Evolutionary conservation across 306 rosid genomes (phyloP).

Genomic region (Malus domestica): DNA sequence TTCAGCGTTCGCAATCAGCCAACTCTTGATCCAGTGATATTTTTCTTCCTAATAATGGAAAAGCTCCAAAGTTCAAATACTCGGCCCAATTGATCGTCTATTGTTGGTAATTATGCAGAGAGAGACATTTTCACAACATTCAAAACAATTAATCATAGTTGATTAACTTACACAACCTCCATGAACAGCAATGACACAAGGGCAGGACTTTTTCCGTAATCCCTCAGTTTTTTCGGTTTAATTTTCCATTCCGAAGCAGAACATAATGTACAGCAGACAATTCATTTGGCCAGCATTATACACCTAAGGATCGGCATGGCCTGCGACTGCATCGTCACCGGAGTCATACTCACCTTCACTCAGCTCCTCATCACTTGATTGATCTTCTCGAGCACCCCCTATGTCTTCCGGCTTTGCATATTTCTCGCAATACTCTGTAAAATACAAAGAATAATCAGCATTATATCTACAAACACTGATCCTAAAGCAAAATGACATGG

Average conservation of each 20-base stretch:
- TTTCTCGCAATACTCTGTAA: slow-evolving; percentile 66
- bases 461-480: background rate
- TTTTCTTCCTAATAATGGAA: background rate
- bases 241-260: slow-evolving; percentile 28
- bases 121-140: background rate
- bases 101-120: background rate
- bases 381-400: slow-evolving; percentile 48
- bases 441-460: background rate
- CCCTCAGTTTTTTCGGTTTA: slow-evolving; percentile 18
- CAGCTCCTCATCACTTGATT: slow-evolving; percentile 65
- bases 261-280: slow-evolving; percentile 29
- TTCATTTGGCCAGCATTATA: slow-evolving; percentile 4
- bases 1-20: background rate
- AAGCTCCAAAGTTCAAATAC: background rate
- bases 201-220: slow-evolving; percentile 24
- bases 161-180: slow-evolving; percentile 37
- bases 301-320: slow-evolving; percentile 61
- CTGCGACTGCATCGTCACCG: slow-evolving; percentile 56
- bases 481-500: background rate
- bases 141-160: slow-evolving; percentile 31
- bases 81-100: background rate
- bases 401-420: slow-evolving; percentile 76
- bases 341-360: slow-evolving; percentile 71
- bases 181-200: slow-evolving; percentile 28
- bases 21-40: background rate